Evolutionary conservation across 2,329 filamentous ascomycete species (phyloP).

Genomic region (Penicillium sp.): DNA sequence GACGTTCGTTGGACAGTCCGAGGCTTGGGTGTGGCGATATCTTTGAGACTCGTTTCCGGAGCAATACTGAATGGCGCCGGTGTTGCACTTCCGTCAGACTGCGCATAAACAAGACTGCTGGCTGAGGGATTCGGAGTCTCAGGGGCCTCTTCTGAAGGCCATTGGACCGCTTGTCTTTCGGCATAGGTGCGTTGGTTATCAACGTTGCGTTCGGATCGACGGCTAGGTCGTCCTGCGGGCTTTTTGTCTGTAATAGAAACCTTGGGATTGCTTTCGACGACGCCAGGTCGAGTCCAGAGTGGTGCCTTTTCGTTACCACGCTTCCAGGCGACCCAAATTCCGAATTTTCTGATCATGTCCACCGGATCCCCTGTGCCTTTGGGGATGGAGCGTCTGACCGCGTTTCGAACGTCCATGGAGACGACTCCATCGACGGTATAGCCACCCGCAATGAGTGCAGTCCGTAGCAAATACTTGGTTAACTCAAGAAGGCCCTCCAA

Average conservation of each 20-base stretch:
- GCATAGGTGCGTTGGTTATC: constrained; percentile 40
- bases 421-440: constrained; percentile 59
- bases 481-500: constrained; percentile 59
- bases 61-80: constrained; percentile 17
- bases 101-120: constrained; percentile 16
- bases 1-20: constrained; percentile 54
- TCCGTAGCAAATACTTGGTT: constrained; percentile 60
- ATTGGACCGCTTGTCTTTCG: constrained; percentile 38
- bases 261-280: constrained; percentile 49
- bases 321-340: constrained; percentile 66
- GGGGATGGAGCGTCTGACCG: constrained; percentile 61
- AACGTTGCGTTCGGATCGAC: constrained; percentile 55
- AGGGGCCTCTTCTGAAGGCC: constrained; percentile 27
- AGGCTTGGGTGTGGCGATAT: constrained; percentile 30
- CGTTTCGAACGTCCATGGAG: constrained; percentile 56
- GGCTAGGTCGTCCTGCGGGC: constrained; percentile 53
- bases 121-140: constrained; percentile 14
- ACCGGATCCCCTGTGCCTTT: constrained; percentile 61
- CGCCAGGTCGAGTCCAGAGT: constrained; percentile 60
- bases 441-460: constrained; percentile 59
- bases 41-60: constrained; percentile 23
- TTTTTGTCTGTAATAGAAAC: constrained; percentile 53
- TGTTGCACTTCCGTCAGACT: constrained; percentile 20
- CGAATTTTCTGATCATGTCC: constrained; percentile 58
- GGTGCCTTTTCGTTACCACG: constrained; percentile 61